phyloP scores from a whole-genome alignment of 2,329 filamentous ascomycete species.

The Chaetomiaceae sp. region DNA sequence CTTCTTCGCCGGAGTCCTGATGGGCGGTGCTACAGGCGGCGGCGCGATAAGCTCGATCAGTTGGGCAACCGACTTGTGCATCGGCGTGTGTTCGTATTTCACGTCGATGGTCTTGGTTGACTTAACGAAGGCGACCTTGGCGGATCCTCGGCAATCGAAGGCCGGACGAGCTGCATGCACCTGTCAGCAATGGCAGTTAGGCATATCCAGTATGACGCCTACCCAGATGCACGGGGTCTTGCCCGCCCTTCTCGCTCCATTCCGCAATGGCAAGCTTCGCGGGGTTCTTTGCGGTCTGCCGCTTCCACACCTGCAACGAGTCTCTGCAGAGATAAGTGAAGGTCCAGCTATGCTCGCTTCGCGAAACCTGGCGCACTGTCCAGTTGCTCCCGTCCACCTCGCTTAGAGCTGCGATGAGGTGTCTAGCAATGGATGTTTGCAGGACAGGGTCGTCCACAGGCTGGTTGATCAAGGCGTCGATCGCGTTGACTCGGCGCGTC shows the following conservation, averaged over 20 bases:
- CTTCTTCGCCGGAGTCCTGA: constrained; percentile 24
- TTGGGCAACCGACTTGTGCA: constrained; percentile 51
- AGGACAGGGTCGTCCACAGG: constrained; percentile 41
- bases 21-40: constrained; percentile 41
- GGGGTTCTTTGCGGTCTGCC: constrained; percentile 38
- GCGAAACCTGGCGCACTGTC: constrained; percentile 40
- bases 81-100: constrained; percentile 49
- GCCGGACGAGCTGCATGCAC: constrained; percentile 44
- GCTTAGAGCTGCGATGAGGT: constrained; percentile 40
- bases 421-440: constrained; percentile 44
- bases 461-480: constrained; percentile 44
- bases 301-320: constrained; percentile 46
- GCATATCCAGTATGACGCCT: constrained; percentile 19
- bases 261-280: constrained; percentile 40
- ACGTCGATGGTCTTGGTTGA: constrained; percentile 42
- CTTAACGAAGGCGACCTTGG: constrained; percentile 45
- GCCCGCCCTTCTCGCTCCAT: constrained; percentile 41
- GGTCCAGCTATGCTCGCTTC: constrained; percentile 44
- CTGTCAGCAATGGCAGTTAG: constrained; percentile 12
- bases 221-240: constrained; percentile 42
- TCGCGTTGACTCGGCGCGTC: constrained; percentile 37
- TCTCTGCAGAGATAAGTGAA: constrained; percentile 49
- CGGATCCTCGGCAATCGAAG: constrained; percentile 51
- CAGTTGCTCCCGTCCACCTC: constrained; percentile 44
- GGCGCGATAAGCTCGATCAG: constrained; percentile 43